Conservation (phyloP, 352 stramenopile genomes). For the Globisporangium cederbergense region DNA sequence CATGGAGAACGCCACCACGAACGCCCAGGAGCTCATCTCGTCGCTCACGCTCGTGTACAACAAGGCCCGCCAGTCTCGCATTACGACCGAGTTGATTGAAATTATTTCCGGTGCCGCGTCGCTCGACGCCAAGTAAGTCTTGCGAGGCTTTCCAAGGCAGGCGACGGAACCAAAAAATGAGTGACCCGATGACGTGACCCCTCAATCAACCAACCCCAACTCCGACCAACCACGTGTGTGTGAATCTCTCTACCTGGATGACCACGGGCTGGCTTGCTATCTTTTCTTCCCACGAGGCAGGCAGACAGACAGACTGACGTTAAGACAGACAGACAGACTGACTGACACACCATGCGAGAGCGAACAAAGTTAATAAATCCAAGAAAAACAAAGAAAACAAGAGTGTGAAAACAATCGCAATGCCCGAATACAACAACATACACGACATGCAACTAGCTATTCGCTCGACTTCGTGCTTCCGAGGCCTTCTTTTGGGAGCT, state of each 20-base stretch:
- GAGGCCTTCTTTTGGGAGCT: too few relatives aligned
- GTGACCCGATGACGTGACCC: constrained; percentile 6
- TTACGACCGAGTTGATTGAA: constrained; percentile 97
- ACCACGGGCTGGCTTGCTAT: background rate
- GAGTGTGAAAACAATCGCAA: constrained; percentile 7
- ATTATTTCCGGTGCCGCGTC: constrained; percentile 98
- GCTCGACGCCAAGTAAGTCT: constrained; percentile 81
- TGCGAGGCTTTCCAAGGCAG: background rate
- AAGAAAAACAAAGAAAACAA: constrained; percentile 7
- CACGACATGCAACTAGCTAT: background rate
- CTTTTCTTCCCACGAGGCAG: background rate
- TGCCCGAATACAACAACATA: constrained; percentile 6
- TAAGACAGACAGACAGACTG: constrained; percentile 6
- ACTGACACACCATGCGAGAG: background rate
- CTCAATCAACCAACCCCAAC: constrained; percentile 3
- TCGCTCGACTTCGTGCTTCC: background rate
- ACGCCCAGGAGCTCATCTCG: constrained; percentile 97
- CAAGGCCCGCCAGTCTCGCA: constrained; percentile 93
- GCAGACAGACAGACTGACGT: background rate
- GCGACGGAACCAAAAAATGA: constrained; percentile 2
- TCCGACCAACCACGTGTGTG: background rate
- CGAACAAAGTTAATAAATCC: constrained; percentile 6
- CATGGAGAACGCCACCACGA: constrained; percentile 99
- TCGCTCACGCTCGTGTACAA: constrained; percentile 89
- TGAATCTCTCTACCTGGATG: background rate